A percentile compares a stretch with the other conserved stretches of the same genome.
These are phyloP conservation scores for Brassica rapa DNA, from an alignment of 345 rosid genomes.

Conservation along the genomic window DNA sequence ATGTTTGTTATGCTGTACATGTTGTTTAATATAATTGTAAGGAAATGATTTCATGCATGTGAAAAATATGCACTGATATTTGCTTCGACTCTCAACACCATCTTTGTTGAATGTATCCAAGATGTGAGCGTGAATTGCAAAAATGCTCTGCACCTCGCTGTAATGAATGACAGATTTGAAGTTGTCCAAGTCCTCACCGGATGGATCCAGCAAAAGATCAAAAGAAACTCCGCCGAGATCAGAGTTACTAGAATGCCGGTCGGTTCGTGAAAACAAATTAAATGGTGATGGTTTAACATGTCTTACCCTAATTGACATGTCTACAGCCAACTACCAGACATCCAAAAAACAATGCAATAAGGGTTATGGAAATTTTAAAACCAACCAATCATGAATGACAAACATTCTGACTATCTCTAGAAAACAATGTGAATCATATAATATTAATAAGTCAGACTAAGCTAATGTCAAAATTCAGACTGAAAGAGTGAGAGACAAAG, in stretches of 20 bases:
- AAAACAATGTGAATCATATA: background rate
- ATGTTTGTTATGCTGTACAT: background rate
- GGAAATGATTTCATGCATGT: background rate
- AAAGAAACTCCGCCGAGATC: background rate
- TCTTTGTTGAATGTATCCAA: background rate
- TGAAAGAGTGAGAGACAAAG: background rate
- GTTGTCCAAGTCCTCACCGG: conserved; percentile 33
- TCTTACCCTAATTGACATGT: too few species aligned
- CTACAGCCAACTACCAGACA: background rate
- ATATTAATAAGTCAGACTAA: background rate
- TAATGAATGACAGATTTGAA: conserved; percentile 17
- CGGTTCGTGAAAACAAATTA: too few species aligned
- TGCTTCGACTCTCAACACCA: too few species aligned
- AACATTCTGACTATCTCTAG: background rate
- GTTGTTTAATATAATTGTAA: background rate
- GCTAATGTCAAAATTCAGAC: too few species aligned
- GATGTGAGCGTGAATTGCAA: background rate
- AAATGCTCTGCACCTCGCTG: conserved; percentile 35
- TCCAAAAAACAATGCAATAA: background rate
- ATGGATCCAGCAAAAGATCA: conserved; percentile 16
- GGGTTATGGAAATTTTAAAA: background rate
- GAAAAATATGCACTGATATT: background rate
- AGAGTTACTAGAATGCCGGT: too few species aligned
- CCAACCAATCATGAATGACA: background rate
- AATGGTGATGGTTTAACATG: too few species aligned